Conservation (phyloP, 192 early-diverging fungal species). For the Ramicandelaber brevisporus region DNA sequence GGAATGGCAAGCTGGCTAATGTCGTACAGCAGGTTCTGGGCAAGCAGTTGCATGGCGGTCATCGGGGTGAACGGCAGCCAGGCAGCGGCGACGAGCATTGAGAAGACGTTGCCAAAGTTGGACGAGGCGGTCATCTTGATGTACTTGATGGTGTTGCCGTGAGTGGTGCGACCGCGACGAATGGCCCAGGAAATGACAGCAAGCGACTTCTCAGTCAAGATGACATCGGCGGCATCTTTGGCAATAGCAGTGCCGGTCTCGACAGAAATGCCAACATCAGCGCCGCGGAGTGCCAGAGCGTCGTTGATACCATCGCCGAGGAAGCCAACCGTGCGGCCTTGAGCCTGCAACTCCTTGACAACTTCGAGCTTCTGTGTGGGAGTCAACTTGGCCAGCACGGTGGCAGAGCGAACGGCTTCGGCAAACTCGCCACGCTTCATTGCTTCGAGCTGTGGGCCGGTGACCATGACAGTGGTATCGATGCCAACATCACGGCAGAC, state of each 20-base stretch:
- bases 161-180: slow-evolving; percentile 14
- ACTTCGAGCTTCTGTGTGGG: slow-evolving; percentile 81
- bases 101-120: slow-evolving; percentile 27
- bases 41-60: slow-evolving; percentile 14
- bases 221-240: slow-evolving; percentile 92
- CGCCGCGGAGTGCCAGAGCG: slow-evolving; percentile 73
- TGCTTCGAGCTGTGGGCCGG: slow-evolving; percentile 37
- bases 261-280: slow-evolving; percentile 95
- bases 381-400: slow-evolving; percentile 59
- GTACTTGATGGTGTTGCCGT: slow-evolving; percentile 25
- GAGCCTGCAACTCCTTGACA: slow-evolving; percentile 62
- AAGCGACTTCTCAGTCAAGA: slow-evolving; percentile 33
- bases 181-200: slow-evolving; percentile 12
- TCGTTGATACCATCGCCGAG: slow-evolving; percentile 95
- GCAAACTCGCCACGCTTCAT: slow-evolving; percentile 36
- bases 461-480: slow-evolving; percentile 26
- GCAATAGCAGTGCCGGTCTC: slow-evolving; percentile 84
- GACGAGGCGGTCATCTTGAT: slow-evolving; percentile 25
- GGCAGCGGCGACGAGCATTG: slow-evolving; percentile 15
- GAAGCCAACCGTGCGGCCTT: slow-evolving; percentile 80
- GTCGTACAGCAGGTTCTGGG: slow-evolving; percentile 22
- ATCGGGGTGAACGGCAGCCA: slow-evolving; percentile 27
- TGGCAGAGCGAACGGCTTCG: slow-evolving; percentile 26
- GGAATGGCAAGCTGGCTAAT: slow-evolving; percentile 19
- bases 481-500: slow-evolving; percentile 77